Evolutionary conservation across 139 green algal species (phyloP).

Genomic region (Zygnema cylindricum): DNA sequence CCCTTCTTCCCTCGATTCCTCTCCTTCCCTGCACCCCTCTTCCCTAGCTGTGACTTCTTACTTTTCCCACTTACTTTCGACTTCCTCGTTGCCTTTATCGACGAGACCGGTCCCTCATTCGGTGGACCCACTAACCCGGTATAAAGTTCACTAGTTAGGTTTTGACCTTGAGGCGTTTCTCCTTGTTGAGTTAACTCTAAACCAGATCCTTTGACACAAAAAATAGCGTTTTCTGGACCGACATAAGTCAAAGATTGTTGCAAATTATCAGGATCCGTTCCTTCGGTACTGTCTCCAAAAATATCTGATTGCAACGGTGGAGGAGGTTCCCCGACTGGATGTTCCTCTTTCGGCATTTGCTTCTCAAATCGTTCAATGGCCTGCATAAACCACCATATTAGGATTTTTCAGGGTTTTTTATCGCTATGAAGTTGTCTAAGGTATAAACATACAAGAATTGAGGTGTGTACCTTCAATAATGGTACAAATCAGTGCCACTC

Average conservation of each 20-base stretch:
- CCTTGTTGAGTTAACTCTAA: neutral
- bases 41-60: too few relatives aligned
- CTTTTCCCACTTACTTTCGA: neutral
- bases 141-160: too few relatives aligned
- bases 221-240: neutral
- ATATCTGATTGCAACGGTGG: neutral
- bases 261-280: neutral
- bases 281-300: neutral
- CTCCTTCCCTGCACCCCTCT: too few relatives aligned
- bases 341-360: constrained; percentile 16
- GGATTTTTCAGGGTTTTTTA: neutral
- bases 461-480: too few relatives aligned
- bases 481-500: too few relatives aligned
- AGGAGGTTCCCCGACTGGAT: neutral
- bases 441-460: too few relatives aligned
- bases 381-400: neutral
- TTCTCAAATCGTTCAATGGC: constrained; percentile 41
- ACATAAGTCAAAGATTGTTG: neutral
- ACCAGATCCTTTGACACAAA: neutral
- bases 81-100: neutral
- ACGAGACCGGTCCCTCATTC: too few relatives aligned
- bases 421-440: too few relatives aligned
- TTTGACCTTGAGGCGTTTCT: neutral
- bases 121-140: too few relatives aligned
- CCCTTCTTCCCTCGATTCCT: too few relatives aligned